Base-by-base conservation (phyloP, 1,139 yeast species). In the Protomyces inouyei region DNA sequence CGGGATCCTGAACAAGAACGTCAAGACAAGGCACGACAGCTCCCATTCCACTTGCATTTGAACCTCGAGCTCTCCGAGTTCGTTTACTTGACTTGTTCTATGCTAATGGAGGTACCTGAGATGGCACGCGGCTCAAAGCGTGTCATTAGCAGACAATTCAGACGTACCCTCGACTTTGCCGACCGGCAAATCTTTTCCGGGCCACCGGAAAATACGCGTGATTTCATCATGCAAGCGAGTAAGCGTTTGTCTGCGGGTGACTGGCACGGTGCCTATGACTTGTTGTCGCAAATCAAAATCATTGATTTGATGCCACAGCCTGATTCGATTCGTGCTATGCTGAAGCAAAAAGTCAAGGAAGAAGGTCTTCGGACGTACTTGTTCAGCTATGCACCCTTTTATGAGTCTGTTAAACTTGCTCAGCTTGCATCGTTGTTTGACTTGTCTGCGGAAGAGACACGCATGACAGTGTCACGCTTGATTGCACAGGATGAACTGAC, bases 11-110 rank as follows among this genome's bases (percentile, higher is more conserved):
- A 82, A 69, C 73, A 70, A 52, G 73, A 71, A 57, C 63, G 68
- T 21, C 60, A 68, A 18, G 93, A 87, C 74, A 87, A 84, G 73
- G 95, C 87, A 76, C 87, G 92, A 75, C 83, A 91, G 75, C 82
- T 93, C 74, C 99, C 99, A 67, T 95, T 88, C 87, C 98, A 95
- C 78, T 92, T 90, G 87, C 99, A 95, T 79, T 91, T 95, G 76
- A 95, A 95, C 77, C 81, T 92, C 72, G 98, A 95, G 79, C 84
- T 95, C 72, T 83, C 95, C 72, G 98, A 95, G 78, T 88, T 96
- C 75, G 96, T 89, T 65, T 92, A 88, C 80, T 84, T 91, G 81
- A 93, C 98, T 12, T 82, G 92, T 68, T 89, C 97, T 52, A 81
- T 95, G 77, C 83, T 95, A 74, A 84, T 90, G 72, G 98, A 95